phyloP scores from a whole-genome alignment of 345 rosid species.

The Lepidium sativum region DNA sequence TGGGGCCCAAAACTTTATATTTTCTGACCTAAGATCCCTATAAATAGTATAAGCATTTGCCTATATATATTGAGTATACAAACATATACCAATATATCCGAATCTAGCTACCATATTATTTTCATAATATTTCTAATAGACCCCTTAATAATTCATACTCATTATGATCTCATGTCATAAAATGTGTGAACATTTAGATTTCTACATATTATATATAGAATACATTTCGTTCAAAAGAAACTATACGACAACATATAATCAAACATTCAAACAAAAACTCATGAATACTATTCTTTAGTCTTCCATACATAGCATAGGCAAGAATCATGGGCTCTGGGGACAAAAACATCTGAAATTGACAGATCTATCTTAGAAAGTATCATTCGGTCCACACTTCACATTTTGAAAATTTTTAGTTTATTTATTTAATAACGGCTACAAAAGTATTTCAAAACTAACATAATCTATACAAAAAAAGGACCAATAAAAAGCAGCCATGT shows the following conservation, averaged over 20 bases:
- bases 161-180: neutral
- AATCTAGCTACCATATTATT: neutral
- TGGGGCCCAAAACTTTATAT: neutral
- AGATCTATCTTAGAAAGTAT: neutral
- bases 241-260: neutral
- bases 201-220: too few species aligned
- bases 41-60: neutral
- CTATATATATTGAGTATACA: neutral
- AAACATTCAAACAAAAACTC: neutral
- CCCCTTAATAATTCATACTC: neutral
- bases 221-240: neutral
- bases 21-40: neutral
- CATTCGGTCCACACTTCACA: constrained; percentile 11
- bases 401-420: neutral
- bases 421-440: constrained; percentile 15
- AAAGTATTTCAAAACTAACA: neutral
- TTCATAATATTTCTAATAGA: neutral
- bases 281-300: constrained; percentile 18
- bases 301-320: constrained; percentile 3
- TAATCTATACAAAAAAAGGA: constrained; percentile 2
- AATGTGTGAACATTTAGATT: neutral
- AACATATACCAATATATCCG: neutral
- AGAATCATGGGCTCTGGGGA: constrained; percentile 22
- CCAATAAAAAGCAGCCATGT: constrained; percentile 13
- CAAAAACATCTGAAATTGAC: constrained; percentile 24